A percentile compares a stretch with the other conserved stretches of the same genome.
Evolutionary conservation across 192 early-diverging fungal species (phyloP).

Genomic region (Umbelopsis vinacea): DNA sequence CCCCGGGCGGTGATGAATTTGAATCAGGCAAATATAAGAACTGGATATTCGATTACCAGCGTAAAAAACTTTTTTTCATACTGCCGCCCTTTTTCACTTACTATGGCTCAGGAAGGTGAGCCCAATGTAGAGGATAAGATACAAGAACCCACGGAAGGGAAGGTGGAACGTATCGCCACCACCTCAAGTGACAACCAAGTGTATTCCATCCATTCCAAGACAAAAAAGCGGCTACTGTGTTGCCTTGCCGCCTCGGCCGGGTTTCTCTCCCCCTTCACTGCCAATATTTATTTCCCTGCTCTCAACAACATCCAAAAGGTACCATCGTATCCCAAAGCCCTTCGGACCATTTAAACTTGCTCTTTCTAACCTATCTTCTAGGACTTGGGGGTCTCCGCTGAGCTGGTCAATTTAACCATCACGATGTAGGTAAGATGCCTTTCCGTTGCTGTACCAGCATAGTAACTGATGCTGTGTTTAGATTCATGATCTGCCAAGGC

Average conservation of each 20-base stretch:
- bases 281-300: constrained; percentile 32
- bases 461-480: not conserved
- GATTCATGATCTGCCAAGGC: constrained; percentile 41
- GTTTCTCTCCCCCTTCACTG: constrained; percentile 20
- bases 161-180: not conserved
- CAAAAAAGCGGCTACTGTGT: not conserved
- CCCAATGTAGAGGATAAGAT: not conserved
- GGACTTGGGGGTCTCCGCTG: constrained; percentile 33
- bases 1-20: not conserved
- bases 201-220: not conserved
- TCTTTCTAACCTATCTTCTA: not conserved
- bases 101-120: not conserved
- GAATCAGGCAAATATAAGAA: not conserved
- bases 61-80: not conserved
- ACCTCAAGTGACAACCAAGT: not conserved
- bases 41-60: not conserved
- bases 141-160: not conserved
- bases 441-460: not conserved
- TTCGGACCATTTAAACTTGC: too few relatives aligned
- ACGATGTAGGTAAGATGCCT: constrained; percentile 31
- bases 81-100: too few relatives aligned
- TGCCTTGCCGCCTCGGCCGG: constrained; percentile 5
- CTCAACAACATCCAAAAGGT: constrained; percentile 22
- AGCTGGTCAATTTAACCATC: constrained; percentile 39
- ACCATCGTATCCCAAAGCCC: not conserved